Base-by-base conservation (phyloP, 2,329 filamentous ascomycete species). In the Didymella sp. region DNA sequence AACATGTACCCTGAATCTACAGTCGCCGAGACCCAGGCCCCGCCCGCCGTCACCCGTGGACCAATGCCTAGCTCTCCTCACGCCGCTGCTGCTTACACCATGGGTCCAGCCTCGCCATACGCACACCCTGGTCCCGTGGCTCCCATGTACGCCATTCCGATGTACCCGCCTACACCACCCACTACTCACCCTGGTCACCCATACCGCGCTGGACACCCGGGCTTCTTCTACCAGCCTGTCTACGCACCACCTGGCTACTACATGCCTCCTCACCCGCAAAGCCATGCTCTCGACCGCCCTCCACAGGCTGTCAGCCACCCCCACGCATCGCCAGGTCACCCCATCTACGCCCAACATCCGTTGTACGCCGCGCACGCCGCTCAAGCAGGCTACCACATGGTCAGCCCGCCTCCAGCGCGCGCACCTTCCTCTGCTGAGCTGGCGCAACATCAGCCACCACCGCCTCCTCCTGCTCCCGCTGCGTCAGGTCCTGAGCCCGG, bases 1-100 rank as follows among this genome's bases (percentile, higher is more conserved):
- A 94, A 93, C 73, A 92, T 98, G 86, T 99, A 99, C 75, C 95
- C 95, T 0, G 95, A 99, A 77, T 96, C 94, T 1, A 96, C 92
- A 42, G 87, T 97, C 66, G 91, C 92, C 72, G 94, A 97, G 70
- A 84, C 88, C 60, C 89, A 89, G 73, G 89, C 89, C 56, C 87
- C 92, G 13, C 91, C 93, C 12, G 88, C 91, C 2, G 85, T 96
- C 35, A 94, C 92, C 12, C 86, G 92, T 63, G 85, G 89, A 0
- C 92, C 86, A 6, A 87, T 88, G 84, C 77, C 80, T 28, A 81
- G 81, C 21, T 84, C 84, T 9, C 81, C 83, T 15, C 87, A 85
- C 70, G 77, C 82, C 6, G 79, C 83, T 25, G 55, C 71, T n/a
- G 80, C 77, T 33, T 76, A 85, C 57, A 78, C 77, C 45, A 80